Evolutionary conservation across 2,329 filamentous ascomycete species (phyloP), one percentile per base, ranked within the genome.

Genomic region (Phialophora chinensis): DNA sequence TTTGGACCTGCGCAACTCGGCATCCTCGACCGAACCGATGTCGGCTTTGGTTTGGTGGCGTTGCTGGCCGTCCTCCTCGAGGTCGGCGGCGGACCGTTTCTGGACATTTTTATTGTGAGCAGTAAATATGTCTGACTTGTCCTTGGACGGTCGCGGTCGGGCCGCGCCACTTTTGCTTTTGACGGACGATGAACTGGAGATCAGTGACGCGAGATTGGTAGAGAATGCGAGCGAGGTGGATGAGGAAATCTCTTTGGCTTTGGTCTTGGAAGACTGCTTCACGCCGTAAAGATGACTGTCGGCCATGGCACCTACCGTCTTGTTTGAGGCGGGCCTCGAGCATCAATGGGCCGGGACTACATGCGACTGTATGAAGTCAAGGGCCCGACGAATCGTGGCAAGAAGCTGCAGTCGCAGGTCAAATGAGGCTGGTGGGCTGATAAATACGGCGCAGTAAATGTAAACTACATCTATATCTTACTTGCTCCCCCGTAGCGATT

Each of bases 161-260:
- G 75, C 78, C 50, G 75, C 72, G 56, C 76, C 79, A n/a, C 78
- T 72, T 66, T 81, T 77, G 65, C 78, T 66, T 65, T 81, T 74
- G 25, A 80, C 71, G 27, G 84, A 77, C 38, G 84, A 80, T 68
- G 81, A 74, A 67, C 81, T 83, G 62, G 89, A 83, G 79, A 97
- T 92, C 63, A 97, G 87, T 54, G 89, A 91, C 72, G 91, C 90
- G 69, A 98, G 87, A 71, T 95, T 91, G 11, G 92, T 91, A n/a
- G 91, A 88, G 81, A 99, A 98, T 75, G 92, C 88, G 62, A 97
- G 87, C 53, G 88, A 90, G 59, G 87, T 90, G 20, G 93, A 87
- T 20, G 88, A 87, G 23, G 85, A 83, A 65, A 91, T 86, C 74
- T 90, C 88, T 74, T 88, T 89, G 75, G 86, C 86, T 71, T 86